Conservation (phyloP, 1,284 basidiomycete genomes). For the Phaffia rhodozyma region DNA sequence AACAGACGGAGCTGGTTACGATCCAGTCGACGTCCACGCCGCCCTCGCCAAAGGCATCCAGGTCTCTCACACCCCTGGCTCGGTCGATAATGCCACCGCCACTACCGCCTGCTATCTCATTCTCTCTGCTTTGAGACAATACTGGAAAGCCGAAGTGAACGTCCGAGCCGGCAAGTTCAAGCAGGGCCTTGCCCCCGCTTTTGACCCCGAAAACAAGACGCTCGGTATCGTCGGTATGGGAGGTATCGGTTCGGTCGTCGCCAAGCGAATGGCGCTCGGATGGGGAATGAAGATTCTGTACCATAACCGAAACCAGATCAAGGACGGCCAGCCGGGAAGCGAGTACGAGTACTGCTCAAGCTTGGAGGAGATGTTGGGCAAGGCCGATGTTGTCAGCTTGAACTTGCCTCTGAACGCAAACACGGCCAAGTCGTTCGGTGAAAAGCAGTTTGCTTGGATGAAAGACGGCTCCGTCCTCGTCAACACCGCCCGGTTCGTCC, state of each 20-base stretch:
- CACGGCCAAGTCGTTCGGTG: conserved; percentile 64
- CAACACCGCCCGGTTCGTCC: conserved; percentile 59
- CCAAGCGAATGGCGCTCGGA: conserved; percentile 36
- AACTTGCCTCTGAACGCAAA: conserved; percentile 45
- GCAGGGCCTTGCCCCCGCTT: conserved; percentile 42
- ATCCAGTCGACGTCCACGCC: conserved; percentile 52
- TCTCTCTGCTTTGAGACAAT: conserved; percentile 71
- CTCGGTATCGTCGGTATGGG: conserved; percentile 81
- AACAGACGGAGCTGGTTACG: conserved; percentile 17
- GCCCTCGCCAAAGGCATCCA: conserved; percentile 62
- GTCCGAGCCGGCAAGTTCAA: conserved; percentile 50
- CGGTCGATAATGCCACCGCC: conserved; percentile 83
- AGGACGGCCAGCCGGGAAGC: conserved; percentile 34
- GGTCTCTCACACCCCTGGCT: conserved; percentile 82
- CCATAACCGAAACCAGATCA: conserved; percentile 57
- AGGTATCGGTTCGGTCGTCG: conserved; percentile 54
- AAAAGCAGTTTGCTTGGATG: conserved; percentile 63
- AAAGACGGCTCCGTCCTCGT: conserved; percentile 70
- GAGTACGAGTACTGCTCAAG: conserved; percentile 58
- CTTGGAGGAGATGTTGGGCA: conserved; percentile 57
- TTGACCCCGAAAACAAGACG: conserved; percentile 65
- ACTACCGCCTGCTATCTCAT: conserved; percentile 77
- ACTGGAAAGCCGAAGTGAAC: conserved; percentile 56
- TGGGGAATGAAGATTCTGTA: conserved; percentile 75
- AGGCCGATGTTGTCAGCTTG: conserved; percentile 60